phyloP scores from a whole-genome alignment of 1,139 yeast genomes.

The Kodamaea derodonti region DNA sequence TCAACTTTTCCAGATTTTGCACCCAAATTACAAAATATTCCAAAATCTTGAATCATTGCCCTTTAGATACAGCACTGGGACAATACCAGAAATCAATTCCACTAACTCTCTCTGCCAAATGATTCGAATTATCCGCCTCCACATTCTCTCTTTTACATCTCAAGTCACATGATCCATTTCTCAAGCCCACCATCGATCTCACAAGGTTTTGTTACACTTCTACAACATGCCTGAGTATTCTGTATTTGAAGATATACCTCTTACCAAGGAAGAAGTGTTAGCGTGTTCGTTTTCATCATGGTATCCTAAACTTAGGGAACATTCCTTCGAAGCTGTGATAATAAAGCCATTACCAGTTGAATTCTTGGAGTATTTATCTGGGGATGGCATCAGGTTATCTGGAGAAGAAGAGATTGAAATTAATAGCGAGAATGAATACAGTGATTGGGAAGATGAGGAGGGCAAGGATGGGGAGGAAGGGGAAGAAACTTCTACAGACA shows the following conservation, averaged over 20 bases:
- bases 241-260: constrained; percentile 32
- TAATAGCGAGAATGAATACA: constrained; percentile 60
- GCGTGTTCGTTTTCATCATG: constrained; percentile 73
- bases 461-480: constrained; percentile 14
- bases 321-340: constrained; percentile 52
- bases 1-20: too few species aligned
- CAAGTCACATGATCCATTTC: too few species aligned
- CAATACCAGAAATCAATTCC: too few species aligned
- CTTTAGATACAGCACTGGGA: too few species aligned
- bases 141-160: too few species aligned
- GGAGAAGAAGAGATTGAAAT: constrained; percentile 29
- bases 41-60: too few species aligned
- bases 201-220: too few species aligned
- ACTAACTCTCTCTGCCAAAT: too few species aligned
- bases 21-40: too few species aligned
- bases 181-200: too few species aligned
- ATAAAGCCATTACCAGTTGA: constrained; percentile 61
- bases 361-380: constrained; percentile 66
- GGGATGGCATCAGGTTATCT: constrained; percentile 77
- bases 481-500: constrained; percentile 10
- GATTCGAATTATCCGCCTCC: too few species aligned
- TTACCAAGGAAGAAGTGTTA: constrained; percentile 49
- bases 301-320: constrained; percentile 53
- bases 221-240: constrained; percentile 5
- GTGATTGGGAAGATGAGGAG: constrained; percentile 61